Conservation (phyloP, 345 rosid species). For the Pistacia integerrima region DNA sequence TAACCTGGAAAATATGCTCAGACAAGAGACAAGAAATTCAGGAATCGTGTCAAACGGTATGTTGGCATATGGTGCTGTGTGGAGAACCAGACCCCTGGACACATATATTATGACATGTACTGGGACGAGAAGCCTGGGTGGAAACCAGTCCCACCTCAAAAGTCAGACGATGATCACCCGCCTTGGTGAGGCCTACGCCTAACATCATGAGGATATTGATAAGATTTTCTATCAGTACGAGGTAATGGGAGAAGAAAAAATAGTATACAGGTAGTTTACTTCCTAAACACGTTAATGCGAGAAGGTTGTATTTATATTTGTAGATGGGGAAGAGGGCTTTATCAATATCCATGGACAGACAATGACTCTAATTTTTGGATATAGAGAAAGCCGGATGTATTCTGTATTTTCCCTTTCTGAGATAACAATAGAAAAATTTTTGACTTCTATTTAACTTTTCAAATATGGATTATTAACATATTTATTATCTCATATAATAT, state of each 20-base stretch:
- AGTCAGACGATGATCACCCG: slow-evolving; percentile 77
- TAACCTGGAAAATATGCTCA: slow-evolving; percentile 26
- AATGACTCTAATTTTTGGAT: not conserved
- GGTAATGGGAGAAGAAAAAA: not conserved
- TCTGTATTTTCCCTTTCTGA: not conserved
- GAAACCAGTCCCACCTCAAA: slow-evolving; percentile 85
- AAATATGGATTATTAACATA: too few relatives aligned
- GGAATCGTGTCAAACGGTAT: slow-evolving; percentile 74
- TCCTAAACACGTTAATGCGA: not conserved
- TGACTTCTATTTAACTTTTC: not conserved
- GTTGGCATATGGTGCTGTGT: slow-evolving; percentile 98
- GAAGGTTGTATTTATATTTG: slow-evolving; percentile 8
- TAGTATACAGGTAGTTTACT: not conserved
- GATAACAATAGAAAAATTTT: not conserved
- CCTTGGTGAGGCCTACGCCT: slow-evolving; percentile 49
- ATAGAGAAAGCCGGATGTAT: slow-evolving; percentile 2
- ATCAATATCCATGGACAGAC: not conserved
- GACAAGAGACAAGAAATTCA: slow-evolving; percentile 70
- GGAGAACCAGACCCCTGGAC: slow-evolving; percentile 75
- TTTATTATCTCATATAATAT: too few relatives aligned
- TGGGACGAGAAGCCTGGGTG: slow-evolving; percentile 98
- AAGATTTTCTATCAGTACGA: not conserved
- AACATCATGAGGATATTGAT: not conserved
- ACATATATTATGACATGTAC: slow-evolving; percentile 89
- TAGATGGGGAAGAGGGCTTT: slow-evolving; percentile 3